Evolutionary conservation across 768 basidiomycete species (phyloP), one percentile per base, ranked within the genome.

Genomic region (Mycena filopes): DNA sequence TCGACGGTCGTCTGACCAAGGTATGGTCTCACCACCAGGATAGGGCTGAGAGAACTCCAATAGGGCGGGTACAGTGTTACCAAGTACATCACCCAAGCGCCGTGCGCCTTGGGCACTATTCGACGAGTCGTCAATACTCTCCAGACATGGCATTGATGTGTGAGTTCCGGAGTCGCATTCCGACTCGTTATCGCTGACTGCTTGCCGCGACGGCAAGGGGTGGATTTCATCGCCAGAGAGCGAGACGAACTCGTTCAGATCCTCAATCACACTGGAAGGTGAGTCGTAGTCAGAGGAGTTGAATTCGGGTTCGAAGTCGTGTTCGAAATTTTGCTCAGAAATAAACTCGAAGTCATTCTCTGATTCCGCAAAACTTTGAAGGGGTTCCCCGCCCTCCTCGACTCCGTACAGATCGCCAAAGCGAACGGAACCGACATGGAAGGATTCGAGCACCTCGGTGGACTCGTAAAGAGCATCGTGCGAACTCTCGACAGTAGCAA

Each of bases 61-160:
- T 29, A 65, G 21, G 29, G 45, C 38, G 0, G 38, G 26, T 10
- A 58, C 26, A 3, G 49, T 41, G 12, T 64, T 54, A 3, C 55
- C 63, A 6, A 64, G n/a, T 1, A 57, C 26, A 36, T 65, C 63
- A 21, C 63, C 63, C 15, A 65, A 12, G 3, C 36, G 55, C 23
- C 55, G 18, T 28, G 47, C 33, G 46, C 8, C 5, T 50, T 18
- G 1, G 47, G 40, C 11, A n/a, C 4, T 20, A 12, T 53, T 36
- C 12, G 50, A 53, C 9, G 54, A 55, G 15, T 55, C 54, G 16
- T 26, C 29, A 10, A 43, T 26, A 8, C 25, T 28, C 15, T 28
- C 4, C 28, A 55, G 31, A 25, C 25, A 42, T 6, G 41, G 41
- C 18, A 42, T 20, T 42, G 41, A 42, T 6, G 8, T 5, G 41